Conservation (phyloP, 2,329 filamentous ascomycete genomes). For the Aspergillus candidus region DNA sequence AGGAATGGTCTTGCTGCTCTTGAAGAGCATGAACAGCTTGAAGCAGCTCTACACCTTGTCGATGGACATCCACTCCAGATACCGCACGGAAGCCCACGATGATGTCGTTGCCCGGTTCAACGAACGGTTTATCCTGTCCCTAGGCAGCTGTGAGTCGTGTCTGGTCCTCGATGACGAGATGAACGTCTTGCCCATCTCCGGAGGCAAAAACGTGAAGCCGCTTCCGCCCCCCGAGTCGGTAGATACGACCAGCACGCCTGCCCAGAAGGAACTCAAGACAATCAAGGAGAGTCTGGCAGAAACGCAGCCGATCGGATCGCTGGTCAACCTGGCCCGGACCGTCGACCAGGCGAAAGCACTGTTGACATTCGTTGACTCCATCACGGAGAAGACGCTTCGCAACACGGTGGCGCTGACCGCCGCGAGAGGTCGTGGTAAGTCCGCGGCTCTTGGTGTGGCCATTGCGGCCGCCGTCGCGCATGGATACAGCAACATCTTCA, state of each 20-base stretch:
- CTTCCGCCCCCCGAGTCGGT: conserved; percentile 71
- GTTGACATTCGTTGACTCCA: conserved; percentile 93
- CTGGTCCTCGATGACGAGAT: conserved; percentile 96
- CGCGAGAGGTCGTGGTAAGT: conserved; percentile 92
- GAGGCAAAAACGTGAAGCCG: conserved; percentile 80
- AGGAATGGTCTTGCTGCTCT: conserved; percentile 77
- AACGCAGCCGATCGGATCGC: conserved; percentile 74
- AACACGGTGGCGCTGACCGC: conserved; percentile 93
- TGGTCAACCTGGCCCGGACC: conserved; percentile 80
- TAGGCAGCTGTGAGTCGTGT: conserved; percentile 92
- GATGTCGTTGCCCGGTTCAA: conserved; percentile 97
- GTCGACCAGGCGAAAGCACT: conserved; percentile 94
- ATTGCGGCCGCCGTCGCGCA: conserved; percentile 91
- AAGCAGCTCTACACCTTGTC: conserved; percentile 95
- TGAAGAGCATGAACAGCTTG: conserved; percentile 95
- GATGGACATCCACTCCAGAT: conserved; percentile 96
- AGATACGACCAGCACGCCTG: conserved; percentile 62
- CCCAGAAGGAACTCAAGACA: conserved; percentile 68
- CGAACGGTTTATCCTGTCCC: conserved; percentile 89
- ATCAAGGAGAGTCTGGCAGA: conserved; percentile 86
- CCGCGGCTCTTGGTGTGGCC: conserved; percentile 87
- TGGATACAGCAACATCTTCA: conserved; percentile 98
- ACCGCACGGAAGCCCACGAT: conserved; percentile 90
- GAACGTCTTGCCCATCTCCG: conserved; percentile 94
- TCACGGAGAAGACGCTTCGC: conserved; percentile 88